Conservation (phyloP, 2,329 filamentous ascomycete genomes). For the Cadophora malorum region DNA sequence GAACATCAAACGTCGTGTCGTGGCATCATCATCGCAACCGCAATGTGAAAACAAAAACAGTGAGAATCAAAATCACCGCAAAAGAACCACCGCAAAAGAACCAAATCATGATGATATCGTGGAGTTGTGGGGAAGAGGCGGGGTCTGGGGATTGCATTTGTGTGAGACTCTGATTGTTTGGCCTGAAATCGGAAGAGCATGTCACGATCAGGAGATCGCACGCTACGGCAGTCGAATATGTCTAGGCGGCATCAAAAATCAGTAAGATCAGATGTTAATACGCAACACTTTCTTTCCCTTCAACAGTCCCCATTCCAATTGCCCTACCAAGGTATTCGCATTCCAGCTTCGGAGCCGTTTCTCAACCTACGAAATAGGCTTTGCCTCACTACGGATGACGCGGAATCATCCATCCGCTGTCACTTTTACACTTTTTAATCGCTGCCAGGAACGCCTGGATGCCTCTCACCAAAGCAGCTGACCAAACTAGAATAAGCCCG, state of each 20-base stretch:
- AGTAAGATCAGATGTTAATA: background rate
- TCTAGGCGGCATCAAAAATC: background rate
- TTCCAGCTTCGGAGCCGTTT: background rate
- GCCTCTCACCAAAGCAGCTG: background rate
- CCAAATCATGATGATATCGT: background rate
- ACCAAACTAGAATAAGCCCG: conserved; percentile 1
- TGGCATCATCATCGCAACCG: background rate
- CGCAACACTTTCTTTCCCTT: background rate
- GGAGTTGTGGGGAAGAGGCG: conserved; percentile 5
- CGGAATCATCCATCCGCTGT: conserved; percentile 1
- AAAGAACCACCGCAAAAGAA: background rate
- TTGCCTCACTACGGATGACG: background rate
- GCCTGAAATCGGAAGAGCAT: background rate
- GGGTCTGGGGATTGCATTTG: conserved; percentile 12
- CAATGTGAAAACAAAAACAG: background rate
- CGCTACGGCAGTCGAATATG: background rate
- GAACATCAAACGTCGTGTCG: background rate
- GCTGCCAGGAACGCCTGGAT: background rate
- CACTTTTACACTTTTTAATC: background rate
- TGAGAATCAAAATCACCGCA: background rate
- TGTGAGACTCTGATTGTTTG: background rate
- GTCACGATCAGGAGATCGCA: conserved; percentile 7
- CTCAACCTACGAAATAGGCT: background rate
- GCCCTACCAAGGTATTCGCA: background rate
- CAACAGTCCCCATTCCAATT: background rate